Evolutionary conservation across 2,329 filamentous ascomycete species (phyloP), one percentile per base, ranked within the genome.

Genomic region (Phaeosphaeriaceae sp.): DNA sequence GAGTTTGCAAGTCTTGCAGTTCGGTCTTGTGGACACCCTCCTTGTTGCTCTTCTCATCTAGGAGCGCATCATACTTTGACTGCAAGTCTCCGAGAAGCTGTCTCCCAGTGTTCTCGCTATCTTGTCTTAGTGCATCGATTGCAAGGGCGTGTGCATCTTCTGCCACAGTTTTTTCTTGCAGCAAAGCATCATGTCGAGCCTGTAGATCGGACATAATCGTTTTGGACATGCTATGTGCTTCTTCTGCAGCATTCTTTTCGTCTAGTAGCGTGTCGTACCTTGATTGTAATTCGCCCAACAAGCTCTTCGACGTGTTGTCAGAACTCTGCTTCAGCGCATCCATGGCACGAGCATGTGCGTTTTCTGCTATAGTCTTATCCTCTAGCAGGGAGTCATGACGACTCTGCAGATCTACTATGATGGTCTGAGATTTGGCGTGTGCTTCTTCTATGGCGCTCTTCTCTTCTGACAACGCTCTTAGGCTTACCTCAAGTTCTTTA

Each of bases 321-420:
- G 64, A 68, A 7, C 71, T 64, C 30, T 64, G 43, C 47, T 69
- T 71, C 41, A 72, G 38, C 12, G 63, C 54, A 21, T 70, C 64
- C 17, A 73, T 47, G 0, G 66, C 63, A 15, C 57, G 60, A 30
- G 42, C 54, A 20, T 73, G 68, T 4, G 64, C 58, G 28, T 71
- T 64, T 44, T 71, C 64, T 4, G 63, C 65, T 13, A 52, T 43
- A 0, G 59, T 66, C 52, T 67, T 72, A 12, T 71, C 68, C 40
- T 64, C 61, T 5, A 67, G 34, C 0, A 72, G 50, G 16, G 53
- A 56, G 38, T 70, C 63, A 36, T 70, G 60, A 16, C 62, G 64
- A 2, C 61, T 56, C 41, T 70, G 66, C 17, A 73, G 58, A 13
- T 71, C 66, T n/a, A 55, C 49, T 41, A 71, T 51, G 12, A 65